Conservation (phyloP, 768 basidiomycete species). For the Nidularia sp. region DNA sequence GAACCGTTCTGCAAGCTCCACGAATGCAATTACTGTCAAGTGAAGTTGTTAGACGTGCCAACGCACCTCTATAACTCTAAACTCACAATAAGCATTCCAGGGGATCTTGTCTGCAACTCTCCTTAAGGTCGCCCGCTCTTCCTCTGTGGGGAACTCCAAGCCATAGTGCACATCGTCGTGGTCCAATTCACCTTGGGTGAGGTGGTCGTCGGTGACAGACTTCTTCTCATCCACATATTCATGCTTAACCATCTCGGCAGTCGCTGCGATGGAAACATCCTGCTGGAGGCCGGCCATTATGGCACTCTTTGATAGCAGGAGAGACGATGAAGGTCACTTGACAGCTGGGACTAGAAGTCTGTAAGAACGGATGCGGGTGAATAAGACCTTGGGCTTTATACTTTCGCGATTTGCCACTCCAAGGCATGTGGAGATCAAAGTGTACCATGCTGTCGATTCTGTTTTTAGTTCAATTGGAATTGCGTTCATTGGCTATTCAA, state of each 20-base stretch:
- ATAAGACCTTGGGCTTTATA: too few relatives aligned
- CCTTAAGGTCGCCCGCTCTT: conserved; percentile 54
- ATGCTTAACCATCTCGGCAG: conserved; percentile 12
- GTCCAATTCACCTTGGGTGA: conserved; percentile 9
- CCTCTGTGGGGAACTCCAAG: conserved; percentile 59
- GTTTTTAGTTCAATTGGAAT: too few relatives aligned
- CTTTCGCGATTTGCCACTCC: too few relatives aligned
- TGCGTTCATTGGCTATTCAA: too few relatives aligned
- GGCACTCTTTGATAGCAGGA: background rate
- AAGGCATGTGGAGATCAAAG: too few relatives aligned
- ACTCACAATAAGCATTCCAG: conserved; percentile 52
- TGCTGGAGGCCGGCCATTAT: conserved; percentile 17
- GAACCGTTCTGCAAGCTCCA: conserved; percentile 74
- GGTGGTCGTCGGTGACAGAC: background rate
- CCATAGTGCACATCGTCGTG: conserved; percentile 40
- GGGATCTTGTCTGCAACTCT: conserved; percentile 58
- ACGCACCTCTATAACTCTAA: too few relatives aligned
- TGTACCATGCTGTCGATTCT: too few relatives aligned
- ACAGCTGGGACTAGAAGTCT: too few relatives aligned
- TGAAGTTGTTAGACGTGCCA: background rate
- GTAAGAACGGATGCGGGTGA: too few relatives aligned
- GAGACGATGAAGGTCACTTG: background rate
- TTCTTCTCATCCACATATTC: conserved; percentile 8
- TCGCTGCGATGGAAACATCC: conserved; percentile 9
- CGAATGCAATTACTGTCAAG: conserved; percentile 52